These are phyloP conservation scores for Orbilia blumenaviensis DNA, from an alignment of 2,329 filamentous ascomycete species.

Conservation along the genomic window DNA sequence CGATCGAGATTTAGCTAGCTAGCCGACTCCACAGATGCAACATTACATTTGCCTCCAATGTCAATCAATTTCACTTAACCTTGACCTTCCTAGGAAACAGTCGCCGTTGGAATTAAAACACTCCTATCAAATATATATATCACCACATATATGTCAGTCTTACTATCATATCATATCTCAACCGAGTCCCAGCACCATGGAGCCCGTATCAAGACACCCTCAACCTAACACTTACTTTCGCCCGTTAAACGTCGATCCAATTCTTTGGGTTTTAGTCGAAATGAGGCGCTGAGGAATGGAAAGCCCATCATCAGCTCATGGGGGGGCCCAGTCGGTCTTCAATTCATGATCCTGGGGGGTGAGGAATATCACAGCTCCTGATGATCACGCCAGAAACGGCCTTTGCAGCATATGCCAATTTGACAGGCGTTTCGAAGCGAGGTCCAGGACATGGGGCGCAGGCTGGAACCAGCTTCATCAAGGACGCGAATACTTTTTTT, in stretches of 20 bases:
- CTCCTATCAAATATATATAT: neutral
- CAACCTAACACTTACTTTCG: neutral
- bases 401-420: neutral
- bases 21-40: conserved; percentile 22
- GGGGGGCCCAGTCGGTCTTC: neutral
- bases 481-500: neutral
- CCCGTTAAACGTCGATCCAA: conserved; percentile 38
- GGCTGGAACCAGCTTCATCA: conserved; percentile 14
- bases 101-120: neutral
- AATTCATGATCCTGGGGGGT: conserved; percentile 28
- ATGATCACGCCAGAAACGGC: conserved; percentile 10
- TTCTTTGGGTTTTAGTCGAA: conserved; percentile 21
- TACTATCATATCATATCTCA: conserved; percentile 33
- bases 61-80: neutral
- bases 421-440: conserved; percentile 41
- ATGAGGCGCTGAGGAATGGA: conserved; percentile 9
- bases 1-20: conserved; percentile 21
- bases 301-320: conserved; percentile 17
- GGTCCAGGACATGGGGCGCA: conserved; percentile 3
- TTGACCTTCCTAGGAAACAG: neutral
- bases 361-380: conserved; percentile 20
- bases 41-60: conserved; percentile 9
- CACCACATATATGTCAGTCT: neutral
- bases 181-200: conserved; percentile 39
- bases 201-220: conserved; percentile 14